These are phyloP conservation scores for Aspergillus versicolor DNA, from an alignment of 2,329 filamentous ascomycete genomes.

Conservation along the genomic window DNA sequence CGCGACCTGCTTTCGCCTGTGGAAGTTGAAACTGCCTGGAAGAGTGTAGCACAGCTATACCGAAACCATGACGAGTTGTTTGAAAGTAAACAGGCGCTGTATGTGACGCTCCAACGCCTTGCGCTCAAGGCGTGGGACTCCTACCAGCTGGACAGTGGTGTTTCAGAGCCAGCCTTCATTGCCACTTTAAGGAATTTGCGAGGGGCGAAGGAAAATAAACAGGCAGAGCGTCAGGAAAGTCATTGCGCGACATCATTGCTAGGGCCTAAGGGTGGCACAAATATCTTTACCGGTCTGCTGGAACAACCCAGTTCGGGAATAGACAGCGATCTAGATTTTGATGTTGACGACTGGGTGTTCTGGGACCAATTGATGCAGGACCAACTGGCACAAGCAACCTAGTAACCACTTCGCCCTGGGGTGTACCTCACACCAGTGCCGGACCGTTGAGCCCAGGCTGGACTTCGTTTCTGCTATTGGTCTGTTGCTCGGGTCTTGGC, in stretches of 20 bases:
- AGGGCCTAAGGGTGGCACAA: no score
- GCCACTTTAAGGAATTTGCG: background rate
- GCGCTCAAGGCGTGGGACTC: background rate
- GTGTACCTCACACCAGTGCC: no score
- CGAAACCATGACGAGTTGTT: conserved; percentile 45
- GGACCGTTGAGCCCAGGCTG: no score
- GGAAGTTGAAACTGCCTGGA: conserved; percentile 39
- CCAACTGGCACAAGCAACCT: no score
- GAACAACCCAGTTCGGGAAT: background rate
- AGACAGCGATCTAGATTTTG: background rate
- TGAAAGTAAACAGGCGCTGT: conserved; percentile 5
- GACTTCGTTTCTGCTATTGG: no score
- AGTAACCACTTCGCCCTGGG: no score
- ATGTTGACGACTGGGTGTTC: background rate
- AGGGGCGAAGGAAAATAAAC: background rate
- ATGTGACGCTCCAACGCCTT: background rate
- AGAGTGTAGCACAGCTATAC: conserved; percentile 42
- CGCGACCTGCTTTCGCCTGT: conserved; percentile 14
- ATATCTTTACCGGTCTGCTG: no score
- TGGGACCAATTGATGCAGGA: background rate
- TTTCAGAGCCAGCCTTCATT: background rate
- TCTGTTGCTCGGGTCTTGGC: no score
- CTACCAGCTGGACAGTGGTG: background rate
- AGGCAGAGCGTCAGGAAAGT: background rate
- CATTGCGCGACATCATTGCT: no score